Evolutionary conservation across 192 early-diverging fungal genomes (phyloP), one percentile per base, ranked within the genome.

Genomic region (Coemansia sp.): DNA sequence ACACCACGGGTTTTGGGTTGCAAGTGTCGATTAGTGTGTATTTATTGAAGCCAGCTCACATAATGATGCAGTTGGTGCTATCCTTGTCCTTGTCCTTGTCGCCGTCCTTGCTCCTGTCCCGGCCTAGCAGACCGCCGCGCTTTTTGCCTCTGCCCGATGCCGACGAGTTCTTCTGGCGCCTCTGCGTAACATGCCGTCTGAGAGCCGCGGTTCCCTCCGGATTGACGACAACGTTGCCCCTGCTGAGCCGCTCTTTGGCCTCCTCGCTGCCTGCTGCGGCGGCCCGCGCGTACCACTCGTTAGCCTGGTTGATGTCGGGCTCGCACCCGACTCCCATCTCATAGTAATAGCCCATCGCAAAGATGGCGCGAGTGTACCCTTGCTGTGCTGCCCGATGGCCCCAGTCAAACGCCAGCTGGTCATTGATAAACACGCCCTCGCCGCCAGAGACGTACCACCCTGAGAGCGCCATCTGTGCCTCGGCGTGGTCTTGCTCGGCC

Each of bases 321-420:
- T 70, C 75, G 40, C 80, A 72, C 32, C 88, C 86, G 61, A 94
- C 83, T 35, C 93, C 93, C 56, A 83, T 82, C 62, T 94, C 91
- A 64, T 87, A 82, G 78, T 91, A 94, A 73, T 94, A 95, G 38
- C 95, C 95, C 83, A 98, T 83, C 6, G 90, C 91, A 62, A 87
- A 94, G 83, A 95, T 87, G 5, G 95, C 95, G 52, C 87, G 84
- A 11, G 88, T 84, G 19, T 90, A 65, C 6, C 87, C 87, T 66
- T 87, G 84, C 36, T 87, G 85, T 39, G 95, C 94, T 4, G 94
- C 90, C n/a, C 83, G 82, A 35, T 78, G 79, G 53, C 89, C 91
- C 87, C 93, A 93, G 58, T 89, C 83, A 63, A 89, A 88, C 2
- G 93, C 92, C 53, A 91, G 80, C 2, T 76, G 68, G 59, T 93